A percentile compares a stretch with the other conserved stretches of the same genome.
phyloP scores from a whole-genome alignment of 306 rosid genomes.

The Dryas drummondii region DNA sequence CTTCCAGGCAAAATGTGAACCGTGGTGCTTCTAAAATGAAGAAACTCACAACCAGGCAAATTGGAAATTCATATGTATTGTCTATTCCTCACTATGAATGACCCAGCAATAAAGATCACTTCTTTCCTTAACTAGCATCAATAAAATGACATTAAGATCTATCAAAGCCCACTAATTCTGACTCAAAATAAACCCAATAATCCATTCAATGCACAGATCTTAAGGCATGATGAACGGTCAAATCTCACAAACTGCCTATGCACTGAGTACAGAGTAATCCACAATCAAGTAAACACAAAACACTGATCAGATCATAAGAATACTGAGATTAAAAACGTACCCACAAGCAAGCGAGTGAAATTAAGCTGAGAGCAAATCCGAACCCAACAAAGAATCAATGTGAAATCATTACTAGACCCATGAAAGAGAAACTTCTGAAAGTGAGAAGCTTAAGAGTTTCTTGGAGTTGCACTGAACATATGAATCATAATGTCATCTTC shows the following conservation, averaged over 20 bases:
- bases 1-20: neutral
- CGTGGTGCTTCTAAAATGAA: slow-evolving; percentile 11
- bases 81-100: neutral
- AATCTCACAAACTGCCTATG: slow-evolving; percentile 10
- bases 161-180: slow-evolving; percentile 9
- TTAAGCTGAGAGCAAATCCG: neutral
- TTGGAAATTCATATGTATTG: neutral
- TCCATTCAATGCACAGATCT: slow-evolving; percentile 22
- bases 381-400: slow-evolving; percentile 2
- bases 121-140: slow-evolving; percentile 6
- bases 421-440: slow-evolving; percentile 21
- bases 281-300: slow-evolving; percentile 12
- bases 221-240: neutral
- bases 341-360: neutral
- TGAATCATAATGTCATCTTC: slow-evolving; percentile 24
- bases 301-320: slow-evolving; percentile 1
- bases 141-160: neutral
- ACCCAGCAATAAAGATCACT: slow-evolving; percentile 16
- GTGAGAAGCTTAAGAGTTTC: slow-evolving; percentile 12
- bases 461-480: neutral
- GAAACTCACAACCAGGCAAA: neutral
- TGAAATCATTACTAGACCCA: neutral
- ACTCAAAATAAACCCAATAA: neutral
- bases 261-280: slow-evolving; percentile 19
- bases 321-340: slow-evolving; percentile 3